These are phyloP conservation scores for Dactylonectria macrodidyma DNA, from an alignment of 2,329 filamentous ascomycete genomes.

Conservation along the genomic window DNA sequence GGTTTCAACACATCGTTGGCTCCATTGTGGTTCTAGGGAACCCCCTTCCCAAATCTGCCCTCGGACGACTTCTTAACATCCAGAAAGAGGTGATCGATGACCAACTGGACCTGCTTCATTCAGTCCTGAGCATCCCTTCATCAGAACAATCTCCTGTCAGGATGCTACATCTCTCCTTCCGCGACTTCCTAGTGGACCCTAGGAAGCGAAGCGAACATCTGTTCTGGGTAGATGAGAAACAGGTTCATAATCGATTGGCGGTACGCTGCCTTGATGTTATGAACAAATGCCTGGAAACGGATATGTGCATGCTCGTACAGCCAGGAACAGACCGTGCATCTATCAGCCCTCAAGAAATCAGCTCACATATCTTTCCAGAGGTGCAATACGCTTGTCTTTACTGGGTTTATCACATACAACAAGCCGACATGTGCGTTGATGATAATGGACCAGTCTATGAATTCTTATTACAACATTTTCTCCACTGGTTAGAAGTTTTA, in stretches of 20 bases:
- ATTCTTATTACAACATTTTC: slow-evolving; percentile 2
- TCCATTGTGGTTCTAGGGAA: neutral
- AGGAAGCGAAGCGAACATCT: slow-evolving; percentile 42
- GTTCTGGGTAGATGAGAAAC: slow-evolving; percentile 50
- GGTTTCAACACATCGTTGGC: neutral
- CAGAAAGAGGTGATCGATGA: slow-evolving; percentile 28
- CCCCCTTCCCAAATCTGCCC: slow-evolving; percentile 34
- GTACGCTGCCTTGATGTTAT: neutral
- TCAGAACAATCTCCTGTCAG: neutral
- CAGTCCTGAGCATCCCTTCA: slow-evolving; percentile 16
- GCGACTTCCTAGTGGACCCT: slow-evolving; percentile 54
- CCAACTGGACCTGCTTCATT: slow-evolving; percentile 36
- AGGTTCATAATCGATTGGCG: neutral
- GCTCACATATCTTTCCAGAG: neutral
- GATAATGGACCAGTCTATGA: neutral
- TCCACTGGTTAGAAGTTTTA: slow-evolving; percentile 17
- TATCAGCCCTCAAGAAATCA: neutral
- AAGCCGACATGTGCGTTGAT: neutral
- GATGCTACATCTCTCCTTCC: slow-evolving; percentile 51
- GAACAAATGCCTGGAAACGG: neutral
- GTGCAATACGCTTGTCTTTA: slow-evolving; percentile 6
- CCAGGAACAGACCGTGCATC: neutral
- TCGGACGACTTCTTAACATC: slow-evolving; percentile 43
- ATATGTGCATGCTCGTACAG: neutral
- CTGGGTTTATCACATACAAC: neutral